Base-by-base conservation (phyloP, 176 grass and related monocot genomes). In the Urochloa ruziziensis region DNA sequence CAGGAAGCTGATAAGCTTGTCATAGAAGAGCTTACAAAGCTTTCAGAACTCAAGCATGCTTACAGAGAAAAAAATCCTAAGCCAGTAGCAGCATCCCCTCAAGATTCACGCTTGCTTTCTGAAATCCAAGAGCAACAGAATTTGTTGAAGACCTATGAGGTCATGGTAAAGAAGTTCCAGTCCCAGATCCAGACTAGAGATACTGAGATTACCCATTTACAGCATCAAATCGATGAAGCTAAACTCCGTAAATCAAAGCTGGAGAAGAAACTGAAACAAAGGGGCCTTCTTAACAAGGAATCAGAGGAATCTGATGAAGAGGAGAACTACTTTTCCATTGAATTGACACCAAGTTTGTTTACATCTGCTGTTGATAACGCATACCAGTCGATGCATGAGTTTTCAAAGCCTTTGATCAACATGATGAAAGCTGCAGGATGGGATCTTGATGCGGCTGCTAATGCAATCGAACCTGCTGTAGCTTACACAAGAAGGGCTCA, bases 121-220 rank as follows among this genome's bases (percentile, higher is more conserved):
- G 96, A 98, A 84, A 92, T 98, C 79, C 96, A 98, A 61, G 91
- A 98, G 75, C 96, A 98, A 39, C 96, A 98, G 52, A 95, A 87
- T 74, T 87, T 98, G 51, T 73, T 98, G n/a, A 95, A 95, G 87
- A 98, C 91, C 11, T 98, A 95, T 30, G 96, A 95, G 76, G 91
- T 94, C 65, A 95, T 95, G 96, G 96, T 98, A 62, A 98, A 98
- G 57, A 98, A 98, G 75, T 98, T 98, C 58, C 89, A 98, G 70
- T 93, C 93, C n/a, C 93, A 98, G 82, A 95, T 98, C 82, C 93
- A 92, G 79, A 94, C 82, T 63, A 94, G 96, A 87, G 96, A 98
- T 40, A 80, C 70, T 23, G 96, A 98, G 82, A 92, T 92, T 37
- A 84, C 52, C 36, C 87, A 90, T 80, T 68, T 95, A 48, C 93